Percentiles rank a stretch among this genome's conserved stretches.
Conservation (phyloP, 495 filamentous ascomycete species). For the Lasiosphaeris hirsuta region DNA sequence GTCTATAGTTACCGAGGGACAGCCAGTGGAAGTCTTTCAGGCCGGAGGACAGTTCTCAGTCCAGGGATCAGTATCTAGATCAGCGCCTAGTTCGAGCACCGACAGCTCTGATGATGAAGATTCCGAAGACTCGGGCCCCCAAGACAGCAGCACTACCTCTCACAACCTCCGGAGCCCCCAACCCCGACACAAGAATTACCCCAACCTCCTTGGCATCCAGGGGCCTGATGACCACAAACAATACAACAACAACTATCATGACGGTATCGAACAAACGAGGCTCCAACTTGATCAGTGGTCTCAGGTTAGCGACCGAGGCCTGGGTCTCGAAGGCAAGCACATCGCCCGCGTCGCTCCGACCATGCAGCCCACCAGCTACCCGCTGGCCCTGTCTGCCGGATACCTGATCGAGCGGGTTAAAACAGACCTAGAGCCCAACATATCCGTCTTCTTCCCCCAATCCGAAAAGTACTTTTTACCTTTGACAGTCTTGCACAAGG, state of each 20-base stretch:
- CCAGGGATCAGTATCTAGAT: too few species aligned
- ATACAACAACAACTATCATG: too few species aligned
- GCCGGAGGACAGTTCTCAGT: too few species aligned
- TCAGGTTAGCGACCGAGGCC: neutral
- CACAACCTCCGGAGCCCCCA: neutral
- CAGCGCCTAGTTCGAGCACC: too few species aligned
- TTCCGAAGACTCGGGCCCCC: too few species aligned
- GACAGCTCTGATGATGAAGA: too few species aligned
- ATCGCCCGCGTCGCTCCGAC: neutral
- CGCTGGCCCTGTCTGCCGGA: too few species aligned
- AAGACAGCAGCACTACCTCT: neutral
- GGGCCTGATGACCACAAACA: neutral
- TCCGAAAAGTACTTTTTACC: neutral
- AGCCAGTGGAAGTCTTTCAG: too few species aligned
- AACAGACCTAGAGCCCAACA: neutral
- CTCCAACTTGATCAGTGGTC: neutral
- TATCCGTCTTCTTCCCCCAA: neutral
- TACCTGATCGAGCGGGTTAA: neutral
- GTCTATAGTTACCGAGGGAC: too few species aligned
- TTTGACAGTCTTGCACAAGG: conserved; percentile 5
- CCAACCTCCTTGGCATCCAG: neutral
- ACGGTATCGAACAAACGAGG: too few species aligned
- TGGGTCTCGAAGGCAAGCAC: neutral
- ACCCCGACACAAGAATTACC: neutral
- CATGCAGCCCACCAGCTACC: neutral